Evolutionary conservation across 495 filamentous ascomycete genomes (phyloP).

Genomic region (Pyrenopolyporus hunteri): DNA sequence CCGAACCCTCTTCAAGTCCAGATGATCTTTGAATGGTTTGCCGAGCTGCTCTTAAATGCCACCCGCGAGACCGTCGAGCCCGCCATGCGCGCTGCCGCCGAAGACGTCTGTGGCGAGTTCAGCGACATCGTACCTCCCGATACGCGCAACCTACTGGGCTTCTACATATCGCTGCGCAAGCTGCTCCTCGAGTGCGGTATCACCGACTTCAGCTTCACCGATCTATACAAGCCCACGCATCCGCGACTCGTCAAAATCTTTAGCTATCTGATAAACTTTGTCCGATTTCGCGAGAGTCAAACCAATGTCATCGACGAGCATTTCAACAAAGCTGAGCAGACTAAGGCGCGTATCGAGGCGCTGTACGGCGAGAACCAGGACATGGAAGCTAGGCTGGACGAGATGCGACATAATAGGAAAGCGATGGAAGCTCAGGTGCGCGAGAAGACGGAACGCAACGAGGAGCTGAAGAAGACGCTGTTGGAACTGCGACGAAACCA

Average conservation of each 20-base stretch:
- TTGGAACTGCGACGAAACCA: slow-evolving; percentile 78
- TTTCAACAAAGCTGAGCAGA: slow-evolving; percentile 85
- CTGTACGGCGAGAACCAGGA: slow-evolving; percentile 85
- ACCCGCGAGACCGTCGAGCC: slow-evolving; percentile 91
- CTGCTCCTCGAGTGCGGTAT: slow-evolving; percentile 88
- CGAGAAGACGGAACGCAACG: slow-evolving; percentile 82
- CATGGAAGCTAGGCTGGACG: slow-evolving; percentile 76
- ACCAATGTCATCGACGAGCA: slow-evolving; percentile 85
- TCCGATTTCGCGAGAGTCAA: slow-evolving; percentile 92
- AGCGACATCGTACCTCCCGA: slow-evolving; percentile 84
- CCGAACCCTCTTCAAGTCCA: slow-evolving; percentile 93
- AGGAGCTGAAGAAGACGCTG: slow-evolving; percentile 80
- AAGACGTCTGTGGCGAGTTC: slow-evolving; percentile 77
- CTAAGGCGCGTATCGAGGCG: slow-evolving; percentile 84
- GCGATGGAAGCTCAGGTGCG: slow-evolving; percentile 77
- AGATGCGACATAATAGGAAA: slow-evolving; percentile 77
- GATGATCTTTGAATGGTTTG: slow-evolving; percentile 97
- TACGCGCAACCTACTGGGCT: slow-evolving; percentile 89
- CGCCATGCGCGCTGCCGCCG: slow-evolving; percentile 86
- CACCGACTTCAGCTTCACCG: slow-evolving; percentile 88
- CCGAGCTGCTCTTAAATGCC: slow-evolving; percentile 87
- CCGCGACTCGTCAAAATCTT: slow-evolving; percentile 89
- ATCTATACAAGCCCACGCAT: slow-evolving; percentile 86
- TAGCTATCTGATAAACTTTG: slow-evolving; percentile 97
- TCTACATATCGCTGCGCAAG: slow-evolving; percentile 78